phyloP scores from a whole-genome alignment of 192 early-diverging fungal genomes.

The Coemansia sp. region DNA sequence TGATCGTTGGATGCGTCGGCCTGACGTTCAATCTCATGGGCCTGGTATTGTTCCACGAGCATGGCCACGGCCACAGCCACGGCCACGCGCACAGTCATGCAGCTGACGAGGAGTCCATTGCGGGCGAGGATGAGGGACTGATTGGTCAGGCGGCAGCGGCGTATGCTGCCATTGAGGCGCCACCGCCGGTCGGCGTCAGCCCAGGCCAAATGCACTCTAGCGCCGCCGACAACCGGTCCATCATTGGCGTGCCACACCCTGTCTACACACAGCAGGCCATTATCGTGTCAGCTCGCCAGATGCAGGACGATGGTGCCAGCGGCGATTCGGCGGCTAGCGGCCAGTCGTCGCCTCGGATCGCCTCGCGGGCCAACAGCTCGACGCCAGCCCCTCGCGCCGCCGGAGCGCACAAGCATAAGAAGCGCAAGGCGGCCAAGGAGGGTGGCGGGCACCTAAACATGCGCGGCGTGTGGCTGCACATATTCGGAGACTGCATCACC shows the following conservation, averaged over 20 bases:
- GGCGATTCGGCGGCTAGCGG: slow-evolving; percentile 24
- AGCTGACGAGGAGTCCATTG: slow-evolving; percentile 43
- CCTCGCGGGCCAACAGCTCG: background rate
- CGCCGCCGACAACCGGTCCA: slow-evolving; percentile 47
- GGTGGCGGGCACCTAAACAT: slow-evolving; percentile 63
- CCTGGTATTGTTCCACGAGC: slow-evolving; percentile 79
- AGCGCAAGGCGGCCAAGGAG: slow-evolving; percentile 11
- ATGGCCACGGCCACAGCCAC: slow-evolving; percentile 59
- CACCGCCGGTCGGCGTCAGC: background rate
- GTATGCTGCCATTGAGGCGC: slow-evolving; percentile 29
- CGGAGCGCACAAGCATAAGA: slow-evolving; percentile 14
- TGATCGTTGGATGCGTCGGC: slow-evolving; percentile 79
- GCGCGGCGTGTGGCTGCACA: slow-evolving; percentile 85
- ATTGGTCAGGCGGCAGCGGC: slow-evolving; percentile 11
- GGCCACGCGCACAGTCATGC: slow-evolving; percentile 19
- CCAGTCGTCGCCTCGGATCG: slow-evolving; percentile 16
- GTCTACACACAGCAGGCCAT: slow-evolving; percentile 59
- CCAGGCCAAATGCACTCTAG: slow-evolving; percentile 22
- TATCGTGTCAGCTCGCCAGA: slow-evolving; percentile 50
- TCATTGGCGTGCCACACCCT: slow-evolving; percentile 59
- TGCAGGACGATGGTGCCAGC: slow-evolving; percentile 16
- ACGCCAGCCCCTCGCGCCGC: slow-evolving; percentile 4
- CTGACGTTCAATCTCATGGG: slow-evolving; percentile 80
- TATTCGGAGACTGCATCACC: slow-evolving; percentile 88
- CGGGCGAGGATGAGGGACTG: slow-evolving; percentile 36